A percentile compares a stretch with the other conserved stretches of the same genome.
phyloP scores from a whole-genome alignment of 164 flowering plant genomes.

The Platanus orientalis region DNA sequence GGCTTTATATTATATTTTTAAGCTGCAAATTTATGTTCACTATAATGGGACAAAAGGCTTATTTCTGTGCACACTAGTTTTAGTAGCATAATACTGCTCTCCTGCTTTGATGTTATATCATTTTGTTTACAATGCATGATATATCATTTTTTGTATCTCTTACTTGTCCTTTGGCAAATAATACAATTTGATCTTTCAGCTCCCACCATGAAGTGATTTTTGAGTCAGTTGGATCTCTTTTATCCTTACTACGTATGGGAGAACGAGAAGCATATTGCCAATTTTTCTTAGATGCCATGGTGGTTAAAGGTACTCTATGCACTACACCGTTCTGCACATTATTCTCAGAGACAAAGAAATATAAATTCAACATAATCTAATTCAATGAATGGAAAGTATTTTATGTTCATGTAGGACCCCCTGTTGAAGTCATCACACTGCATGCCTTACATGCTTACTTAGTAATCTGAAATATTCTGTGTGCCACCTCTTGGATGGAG shows the following conservation, averaged over 20 bases:
- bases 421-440: background rate
- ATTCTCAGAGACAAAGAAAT: background rate
- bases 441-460: background rate
- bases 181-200: conserved; percentile 30
- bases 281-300: conserved; percentile 68
- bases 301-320: conserved; percentile 72
- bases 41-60: background rate
- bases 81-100: background rate
- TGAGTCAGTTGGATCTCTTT: conserved; percentile 72
- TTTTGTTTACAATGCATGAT: background rate
- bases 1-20: too few species aligned
- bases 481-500: background rate
- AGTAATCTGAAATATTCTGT: background rate
- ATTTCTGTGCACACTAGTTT: background rate
- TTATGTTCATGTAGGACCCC: background rate
- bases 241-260: conserved; percentile 78
- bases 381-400: background rate
- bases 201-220: conserved; percentile 68
- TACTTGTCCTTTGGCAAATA: background rate
- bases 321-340: background rate
- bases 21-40: background rate
- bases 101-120: background rate
- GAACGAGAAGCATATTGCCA: conserved; percentile 81
- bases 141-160: background rate
- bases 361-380: background rate